Evolutionary conservation across 225 moss, liverwort and hornwort genomes (phyloP).

Genomic region (Ulota crispa): DNA sequence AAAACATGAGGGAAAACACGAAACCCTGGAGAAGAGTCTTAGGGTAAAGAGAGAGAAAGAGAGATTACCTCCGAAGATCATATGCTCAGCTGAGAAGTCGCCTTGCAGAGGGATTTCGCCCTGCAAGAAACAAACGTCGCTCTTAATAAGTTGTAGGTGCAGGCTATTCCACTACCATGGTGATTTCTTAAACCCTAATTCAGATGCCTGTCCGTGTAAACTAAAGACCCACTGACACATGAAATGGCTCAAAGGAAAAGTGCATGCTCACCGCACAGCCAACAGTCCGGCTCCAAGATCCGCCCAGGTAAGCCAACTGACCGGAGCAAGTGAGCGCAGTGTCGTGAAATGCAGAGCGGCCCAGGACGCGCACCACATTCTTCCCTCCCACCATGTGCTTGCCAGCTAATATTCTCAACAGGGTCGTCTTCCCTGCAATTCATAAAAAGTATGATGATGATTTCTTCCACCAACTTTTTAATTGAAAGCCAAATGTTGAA

Average conservation of each 20-base stretch:
- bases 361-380: constrained; percentile 85
- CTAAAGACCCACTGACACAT: not conserved
- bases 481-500: not conserved
- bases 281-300: constrained; percentile 79
- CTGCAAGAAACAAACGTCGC: constrained; percentile 27
- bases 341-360: constrained; percentile 95
- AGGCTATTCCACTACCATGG: not conserved
- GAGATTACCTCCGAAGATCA: constrained; percentile 77
- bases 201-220: not conserved
- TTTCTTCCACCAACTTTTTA: not conserved
- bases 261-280: constrained; percentile 40
- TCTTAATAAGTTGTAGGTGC: not conserved
- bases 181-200: not conserved
- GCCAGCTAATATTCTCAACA: constrained; percentile 89
- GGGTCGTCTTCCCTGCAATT: constrained; percentile 80
- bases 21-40: not conserved
- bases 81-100: constrained; percentile 91
- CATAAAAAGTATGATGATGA: not conserved
- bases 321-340: constrained; percentile 88
- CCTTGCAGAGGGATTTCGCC: constrained; percentile 93
- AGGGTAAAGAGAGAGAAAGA: not conserved
- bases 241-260: not conserved
- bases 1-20: not conserved
- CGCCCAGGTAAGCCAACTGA: constrained; percentile 88
- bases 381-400: constrained; percentile 98